Evolutionary conservation across 495 filamentous ascomycete species (phyloP).

Genomic region (Annulohypoxylon stygium): DNA sequence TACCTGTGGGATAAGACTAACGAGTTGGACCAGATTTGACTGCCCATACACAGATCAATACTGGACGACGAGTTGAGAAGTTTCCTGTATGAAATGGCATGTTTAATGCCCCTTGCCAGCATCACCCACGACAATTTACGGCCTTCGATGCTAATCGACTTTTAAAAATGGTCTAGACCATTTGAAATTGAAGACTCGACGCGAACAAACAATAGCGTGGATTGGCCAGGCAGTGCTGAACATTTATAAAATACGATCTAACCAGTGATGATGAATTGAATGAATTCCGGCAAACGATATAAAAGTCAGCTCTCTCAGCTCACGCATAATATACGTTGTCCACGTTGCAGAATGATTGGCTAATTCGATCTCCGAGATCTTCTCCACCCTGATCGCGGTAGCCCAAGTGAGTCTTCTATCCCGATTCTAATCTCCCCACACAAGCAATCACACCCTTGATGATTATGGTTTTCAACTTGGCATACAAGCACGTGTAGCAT

Average conservation of each 20-base stretch:
- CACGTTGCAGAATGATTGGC: constrained; percentile 49
- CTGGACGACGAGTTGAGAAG: not conserved
- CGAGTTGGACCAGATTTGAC: constrained; percentile 34
- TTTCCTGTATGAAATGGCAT: not conserved
- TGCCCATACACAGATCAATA: constrained; percentile 31
- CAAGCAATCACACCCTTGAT: constrained; percentile 10
- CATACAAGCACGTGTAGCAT: constrained; percentile 21
- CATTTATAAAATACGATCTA: constrained; percentile 19
- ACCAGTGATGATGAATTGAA: not conserved
- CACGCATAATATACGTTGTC: not conserved
- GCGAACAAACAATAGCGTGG: not conserved
- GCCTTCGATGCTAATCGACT: not conserved
- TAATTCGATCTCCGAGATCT: constrained; percentile 21
- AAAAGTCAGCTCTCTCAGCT: not conserved
- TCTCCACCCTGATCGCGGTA: constrained; percentile 2
- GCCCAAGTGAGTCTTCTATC: not conserved
- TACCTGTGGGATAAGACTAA: constrained; percentile 7
- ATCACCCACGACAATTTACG: not conserved
- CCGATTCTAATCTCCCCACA: constrained; percentile 22
- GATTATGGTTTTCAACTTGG: not conserved
- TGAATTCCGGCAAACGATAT: not conserved
- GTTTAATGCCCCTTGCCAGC: not conserved
- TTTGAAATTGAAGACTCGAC: not conserved
- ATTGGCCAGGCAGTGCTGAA: not conserved
- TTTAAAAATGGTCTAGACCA: not conserved